A percentile compares a stretch with the other conserved stretches of the same genome.
phyloP scores from a whole-genome alignment of 441 rosid genomes.

The Lepidium campestre region DNA sequence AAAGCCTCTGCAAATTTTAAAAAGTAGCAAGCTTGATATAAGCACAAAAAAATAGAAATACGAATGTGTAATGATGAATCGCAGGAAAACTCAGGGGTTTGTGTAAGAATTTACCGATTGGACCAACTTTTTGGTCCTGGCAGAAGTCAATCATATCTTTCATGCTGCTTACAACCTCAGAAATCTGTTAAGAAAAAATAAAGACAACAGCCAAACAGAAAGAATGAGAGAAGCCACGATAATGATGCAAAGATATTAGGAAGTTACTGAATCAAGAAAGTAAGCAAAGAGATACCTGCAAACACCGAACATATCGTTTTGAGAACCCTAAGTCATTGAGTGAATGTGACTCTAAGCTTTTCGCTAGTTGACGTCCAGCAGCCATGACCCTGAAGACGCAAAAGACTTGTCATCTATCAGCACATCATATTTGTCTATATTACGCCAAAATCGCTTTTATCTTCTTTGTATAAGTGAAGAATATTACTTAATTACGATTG shows the following conservation, averaged over 20 bases:
- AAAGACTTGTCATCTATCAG: conserved; percentile 4
- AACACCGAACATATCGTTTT: conserved; percentile 91
- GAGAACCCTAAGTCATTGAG: conserved; percentile 93
- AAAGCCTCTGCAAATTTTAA: conserved; percentile 65
- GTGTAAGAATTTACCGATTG: conserved; percentile 57
- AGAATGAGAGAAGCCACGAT: conserved; percentile 3
- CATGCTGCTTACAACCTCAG: conserved; percentile 99
- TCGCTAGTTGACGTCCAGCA: conserved; percentile 90
- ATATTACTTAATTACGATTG: not conserved
- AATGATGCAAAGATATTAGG: not conserved
- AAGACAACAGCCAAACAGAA: not conserved
- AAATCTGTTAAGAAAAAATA: conserved; percentile 42
- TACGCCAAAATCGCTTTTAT: not conserved
- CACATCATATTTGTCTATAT: not conserved
- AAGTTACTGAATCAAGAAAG: not conserved
- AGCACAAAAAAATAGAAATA: not conserved
- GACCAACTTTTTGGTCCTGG: conserved; percentile 75
- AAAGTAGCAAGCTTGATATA: not conserved
- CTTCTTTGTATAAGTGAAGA: not conserved
- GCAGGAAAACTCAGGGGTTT: not conserved
- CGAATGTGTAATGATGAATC: not conserved
- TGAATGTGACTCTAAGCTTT: conserved; percentile 84
- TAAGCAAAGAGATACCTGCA: conserved; percentile 58
- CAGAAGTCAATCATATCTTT: conserved; percentile 93
- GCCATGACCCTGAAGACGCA: conserved; percentile 63